A percentile compares a stretch with the other conserved stretches of the same genome.
Evolutionary conservation across 192 early-diverging fungal species (phyloP).

Genomic region (Backusella liffmaniae): DNA sequence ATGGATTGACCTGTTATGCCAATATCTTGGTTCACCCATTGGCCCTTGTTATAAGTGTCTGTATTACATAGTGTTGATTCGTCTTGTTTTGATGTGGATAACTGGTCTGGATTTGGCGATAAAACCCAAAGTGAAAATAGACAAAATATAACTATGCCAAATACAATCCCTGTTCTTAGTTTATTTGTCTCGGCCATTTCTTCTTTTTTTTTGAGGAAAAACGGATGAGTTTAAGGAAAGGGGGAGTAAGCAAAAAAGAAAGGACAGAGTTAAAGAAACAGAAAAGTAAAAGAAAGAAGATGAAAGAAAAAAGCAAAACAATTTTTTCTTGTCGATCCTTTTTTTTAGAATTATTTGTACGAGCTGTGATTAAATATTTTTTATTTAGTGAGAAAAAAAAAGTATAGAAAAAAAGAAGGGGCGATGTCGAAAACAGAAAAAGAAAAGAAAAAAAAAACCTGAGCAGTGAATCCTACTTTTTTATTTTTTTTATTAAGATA

Average conservation of each 20-base stretch:
- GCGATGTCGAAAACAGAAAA: neutral
- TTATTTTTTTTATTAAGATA: neutral
- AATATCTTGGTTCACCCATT: slow-evolving; percentile 22
- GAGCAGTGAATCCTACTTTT: neutral
- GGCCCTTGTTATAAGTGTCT: slow-evolving; percentile 26
- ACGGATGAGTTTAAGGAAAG: neutral
- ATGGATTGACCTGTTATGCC: neutral
- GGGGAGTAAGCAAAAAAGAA: neutral
- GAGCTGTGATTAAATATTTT: neutral
- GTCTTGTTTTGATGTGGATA: neutral
- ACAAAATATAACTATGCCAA: neutral
- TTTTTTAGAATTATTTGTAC: neutral
- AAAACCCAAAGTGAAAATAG: neutral
- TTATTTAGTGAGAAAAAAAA: neutral
- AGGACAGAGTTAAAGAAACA: neutral
- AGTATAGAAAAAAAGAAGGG: neutral
- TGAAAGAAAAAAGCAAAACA: neutral
- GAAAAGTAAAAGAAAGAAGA: neutral
- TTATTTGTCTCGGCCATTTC: slow-evolving; percentile 3
- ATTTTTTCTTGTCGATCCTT: slow-evolving; percentile 6
- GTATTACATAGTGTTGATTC: slow-evolving; percentile 11
- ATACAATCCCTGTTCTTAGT: neutral
- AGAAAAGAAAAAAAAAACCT: neutral
- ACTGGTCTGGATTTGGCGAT: neutral
- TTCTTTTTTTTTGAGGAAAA: neutral